These are phyloP conservation scores for Pleodorina starrii DNA, from an alignment of 139 green algal species.

Conservation along the genomic window DNA sequence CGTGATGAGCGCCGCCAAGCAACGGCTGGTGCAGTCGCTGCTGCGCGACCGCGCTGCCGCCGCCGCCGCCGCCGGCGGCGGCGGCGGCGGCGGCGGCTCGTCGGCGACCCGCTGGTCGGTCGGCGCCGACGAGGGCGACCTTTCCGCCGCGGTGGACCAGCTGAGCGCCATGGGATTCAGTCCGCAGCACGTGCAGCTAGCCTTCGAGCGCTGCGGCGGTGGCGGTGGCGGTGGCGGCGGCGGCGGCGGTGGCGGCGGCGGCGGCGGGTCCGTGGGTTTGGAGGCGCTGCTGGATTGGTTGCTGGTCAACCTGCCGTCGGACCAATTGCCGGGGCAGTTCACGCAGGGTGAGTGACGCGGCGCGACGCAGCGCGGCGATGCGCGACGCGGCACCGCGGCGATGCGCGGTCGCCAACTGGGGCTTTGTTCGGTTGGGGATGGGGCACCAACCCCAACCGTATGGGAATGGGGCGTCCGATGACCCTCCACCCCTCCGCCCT, in stretches of 20 bases:
- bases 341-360: conserved; percentile 66
- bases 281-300: conserved; percentile 83
- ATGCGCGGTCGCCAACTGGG: too few species aligned
- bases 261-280: conserved; percentile 20
- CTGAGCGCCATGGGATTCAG: conserved; percentile 72
- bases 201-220: background rate
- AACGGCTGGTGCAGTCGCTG: conserved; percentile 60
- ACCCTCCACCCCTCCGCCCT: too few species aligned
- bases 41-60: conserved; percentile 53
- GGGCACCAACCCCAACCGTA: too few species aligned
- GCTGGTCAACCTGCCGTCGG: conserved; percentile 73
- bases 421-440: too few species aligned
- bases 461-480: too few species aligned
- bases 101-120: background rate
- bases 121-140: background rate
- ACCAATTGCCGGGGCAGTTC: conserved; percentile 76
- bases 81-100: background rate
- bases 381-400: too few species aligned
- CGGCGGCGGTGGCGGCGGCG: background rate
- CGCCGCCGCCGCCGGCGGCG: too few species aligned
- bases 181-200: conserved; percentile 44
- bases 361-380: too few species aligned
- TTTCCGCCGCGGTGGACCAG: conserved; percentile 7
- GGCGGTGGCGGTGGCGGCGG: background rate
- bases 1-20: conserved; percentile 66